Evolutionary conservation across 208 protist species (phyloP), one percentile per base, ranked within the genome.

Genomic region (Trypanosoma theileri): DNA sequence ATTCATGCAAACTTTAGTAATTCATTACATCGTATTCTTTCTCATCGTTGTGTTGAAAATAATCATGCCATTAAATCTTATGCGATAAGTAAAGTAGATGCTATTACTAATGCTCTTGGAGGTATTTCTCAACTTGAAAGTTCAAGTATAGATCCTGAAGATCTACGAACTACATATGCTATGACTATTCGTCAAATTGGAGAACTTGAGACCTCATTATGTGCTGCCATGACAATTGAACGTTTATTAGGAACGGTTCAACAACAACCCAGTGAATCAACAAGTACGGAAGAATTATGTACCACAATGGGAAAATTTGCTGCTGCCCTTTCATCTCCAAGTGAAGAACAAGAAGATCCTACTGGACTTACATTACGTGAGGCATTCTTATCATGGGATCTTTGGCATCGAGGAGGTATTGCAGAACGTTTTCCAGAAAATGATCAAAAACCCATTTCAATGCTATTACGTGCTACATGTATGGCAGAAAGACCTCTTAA

Each of bases 401-500:
- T 69, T 28, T 69, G 73, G 66, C 57, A 66, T 17, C 76, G 46
- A 9, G 59, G 69, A 14, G 59, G 64, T 35, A 54, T 67, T n/a
- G 28, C 31, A 14, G 21, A 67, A 19, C 58, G 46, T 14, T 74
- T 70, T 59, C 54, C 17, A 8, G 64, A 58, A 11, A 19, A 55
- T 22, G 59, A 73, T 22, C 79, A 71, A 28, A 21, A 42, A 41
- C 57, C 73, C 42, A 58, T 74, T 57, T 69, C 85, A 35, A 74
- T 75, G 57, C 65, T 64, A 26, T 73, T 81, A 31, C 84, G 86
- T 9, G 67, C 89, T n/a, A 92, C 84, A 22, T 94, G 88, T 62
- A 78, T 92, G 73, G 88, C 88, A 12, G 85, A 94, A 63, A 75
- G 85, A 7, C 88, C 88, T 3, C 46, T 89, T 22, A 79, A 86